Evolutionary conservation across 2,329 filamentous ascomycete genomes (phyloP).

Genomic region (Cladosporium sp.): DNA sequence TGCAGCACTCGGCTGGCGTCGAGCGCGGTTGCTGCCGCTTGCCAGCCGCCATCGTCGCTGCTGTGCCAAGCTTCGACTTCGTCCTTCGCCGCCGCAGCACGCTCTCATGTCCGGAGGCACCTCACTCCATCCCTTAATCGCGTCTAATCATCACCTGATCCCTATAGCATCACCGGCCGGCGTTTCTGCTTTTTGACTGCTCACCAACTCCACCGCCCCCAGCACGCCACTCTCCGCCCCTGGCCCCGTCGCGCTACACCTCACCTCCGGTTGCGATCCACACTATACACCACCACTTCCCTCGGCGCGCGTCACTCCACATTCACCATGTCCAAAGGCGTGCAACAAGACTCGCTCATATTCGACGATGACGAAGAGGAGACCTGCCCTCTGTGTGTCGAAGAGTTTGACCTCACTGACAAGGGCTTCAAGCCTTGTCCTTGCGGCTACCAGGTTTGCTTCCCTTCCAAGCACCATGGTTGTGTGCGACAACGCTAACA

Average conservation of each 20-base stretch:
- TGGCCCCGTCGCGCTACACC: conserved; percentile 3
- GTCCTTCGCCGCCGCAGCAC: conserved; percentile 4
- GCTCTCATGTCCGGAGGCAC: conserved; percentile 1
- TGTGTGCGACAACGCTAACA: conserved; percentile 21
- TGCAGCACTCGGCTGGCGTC: conserved; percentile 3
- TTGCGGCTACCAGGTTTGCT: conserved; percentile 87
- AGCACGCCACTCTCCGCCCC: not conserved
- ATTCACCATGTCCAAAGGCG: conserved; percentile 47
- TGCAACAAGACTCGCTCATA: conserved; percentile 54
- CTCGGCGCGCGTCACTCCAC: conserved; percentile 9
- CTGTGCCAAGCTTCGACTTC: not conserved
- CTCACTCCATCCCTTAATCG: conserved; percentile 18
- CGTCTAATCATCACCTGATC: conserved; percentile 12
- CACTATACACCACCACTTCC: not conserved
- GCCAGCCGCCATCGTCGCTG: not conserved
- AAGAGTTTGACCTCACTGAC: conserved; percentile 97
- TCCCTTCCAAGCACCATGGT: conserved; percentile 28
- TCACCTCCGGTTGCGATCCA: conserved; percentile 15
- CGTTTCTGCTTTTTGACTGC: conserved; percentile 18
- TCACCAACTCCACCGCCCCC: not conserved
- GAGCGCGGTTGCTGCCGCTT: not conserved
- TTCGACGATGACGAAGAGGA: conserved; percentile 55
- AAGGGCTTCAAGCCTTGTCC: conserved; percentile 96
- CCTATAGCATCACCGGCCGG: conserved; percentile 15
- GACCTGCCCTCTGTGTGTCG: conserved; percentile 89